A percentile compares a stretch with the other conserved stretches of the same genome.
Evolutionary conservation across 164 flowering plant genomes (phyloP).

Genomic region (Nymphaea thermarum): DNA sequence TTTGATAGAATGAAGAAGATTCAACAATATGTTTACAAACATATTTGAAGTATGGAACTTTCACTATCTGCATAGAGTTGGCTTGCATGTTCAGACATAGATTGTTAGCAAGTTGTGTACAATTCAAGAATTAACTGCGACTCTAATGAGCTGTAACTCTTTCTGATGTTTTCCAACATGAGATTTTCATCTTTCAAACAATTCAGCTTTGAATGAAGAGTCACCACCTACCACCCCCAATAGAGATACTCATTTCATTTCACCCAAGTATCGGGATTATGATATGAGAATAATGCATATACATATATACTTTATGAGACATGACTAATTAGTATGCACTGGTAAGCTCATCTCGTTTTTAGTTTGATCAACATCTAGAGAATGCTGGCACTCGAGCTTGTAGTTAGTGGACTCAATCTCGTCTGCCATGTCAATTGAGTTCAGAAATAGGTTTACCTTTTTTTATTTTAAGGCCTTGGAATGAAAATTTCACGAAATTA

Average conservation of each 20-base stretch:
- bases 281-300: too few species aligned
- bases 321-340: too few species aligned
- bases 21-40: too few species aligned
- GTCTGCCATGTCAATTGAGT: slow-evolving; percentile 5
- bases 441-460: too few species aligned
- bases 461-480: too few species aligned
- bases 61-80: too few species aligned
- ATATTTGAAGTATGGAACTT: too few species aligned
- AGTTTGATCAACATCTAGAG: slow-evolving; percentile 2
- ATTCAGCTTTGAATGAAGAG: slow-evolving; percentile 20
- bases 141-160: slow-evolving; percentile 20
- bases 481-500: too few species aligned
- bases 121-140: slow-evolving; percentile 16
- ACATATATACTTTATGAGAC: too few species aligned
- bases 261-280: not conserved
- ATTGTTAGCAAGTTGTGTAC: slow-evolving; percentile 5
- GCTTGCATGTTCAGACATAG: too few species aligned
- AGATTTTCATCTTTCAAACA: slow-evolving; percentile 31
- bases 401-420: slow-evolving; percentile 7
- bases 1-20: too few species aligned
- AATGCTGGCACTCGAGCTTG: not conserved
- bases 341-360: slow-evolving; percentile 1
- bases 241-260: not conserved
- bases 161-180: slow-evolving; percentile 20
- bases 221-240: slow-evolving; percentile 2